Percentiles rank a stretch among this genome's conserved stretches.
These are phyloP conservation scores for Nothophytophthora sp. DNA, from an alignment of 352 stramenopile genomes.

Conservation along the genomic window DNA sequence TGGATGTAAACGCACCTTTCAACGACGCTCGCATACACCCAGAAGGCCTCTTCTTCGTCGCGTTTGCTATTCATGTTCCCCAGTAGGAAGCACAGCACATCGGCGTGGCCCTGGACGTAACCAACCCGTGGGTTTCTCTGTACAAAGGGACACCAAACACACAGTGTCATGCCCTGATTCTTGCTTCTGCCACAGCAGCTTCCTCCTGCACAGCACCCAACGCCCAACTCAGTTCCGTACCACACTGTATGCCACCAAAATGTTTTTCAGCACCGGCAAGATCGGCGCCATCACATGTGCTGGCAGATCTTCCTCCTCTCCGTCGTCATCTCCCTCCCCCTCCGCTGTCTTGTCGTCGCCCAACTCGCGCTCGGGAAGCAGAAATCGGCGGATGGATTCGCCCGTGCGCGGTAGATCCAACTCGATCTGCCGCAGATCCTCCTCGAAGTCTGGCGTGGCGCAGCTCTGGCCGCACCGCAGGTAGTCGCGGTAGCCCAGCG, in stretches of 20 bases:
- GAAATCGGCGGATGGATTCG: slow-evolving; percentile 55
- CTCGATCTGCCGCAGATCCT: slow-evolving; percentile 68
- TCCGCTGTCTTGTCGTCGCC: neutral
- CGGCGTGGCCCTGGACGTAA: slow-evolving; percentile 75
- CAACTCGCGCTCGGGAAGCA: slow-evolving; percentile 39
- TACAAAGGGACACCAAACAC: neutral
- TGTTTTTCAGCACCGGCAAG: slow-evolving; percentile 45
- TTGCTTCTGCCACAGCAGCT: too few relatives aligned
- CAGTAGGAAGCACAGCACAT: slow-evolving; percentile 72
- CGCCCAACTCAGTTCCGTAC: slow-evolving; percentile 22
- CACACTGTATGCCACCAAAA: slow-evolving; percentile 62
- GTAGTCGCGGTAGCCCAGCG: slow-evolving; percentile 47
- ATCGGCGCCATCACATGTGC: slow-evolving; percentile 25
- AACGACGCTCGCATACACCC: slow-evolving; percentile 72
- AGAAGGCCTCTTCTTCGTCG: slow-evolving; percentile 66
- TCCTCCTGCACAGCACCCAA: too few relatives aligned
- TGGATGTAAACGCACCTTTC: slow-evolving; percentile 35
- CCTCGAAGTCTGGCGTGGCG: slow-evolving; percentile 36
- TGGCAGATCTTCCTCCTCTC: slow-evolving; percentile 21
- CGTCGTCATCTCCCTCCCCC: slow-evolving; percentile 3
- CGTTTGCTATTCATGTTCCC: slow-evolving; percentile 36
- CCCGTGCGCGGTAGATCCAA: slow-evolving; percentile 64
- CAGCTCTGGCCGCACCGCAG: slow-evolving; percentile 26
- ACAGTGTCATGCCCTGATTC: neutral
- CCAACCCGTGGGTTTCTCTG: slow-evolving; percentile 71